Percentiles rank a stretch among this genome's conserved stretches.
These are phyloP conservation scores for Linnemannia schmuckeri DNA, from an alignment of 192 early-diverging fungal genomes.

Conservation along the genomic window DNA sequence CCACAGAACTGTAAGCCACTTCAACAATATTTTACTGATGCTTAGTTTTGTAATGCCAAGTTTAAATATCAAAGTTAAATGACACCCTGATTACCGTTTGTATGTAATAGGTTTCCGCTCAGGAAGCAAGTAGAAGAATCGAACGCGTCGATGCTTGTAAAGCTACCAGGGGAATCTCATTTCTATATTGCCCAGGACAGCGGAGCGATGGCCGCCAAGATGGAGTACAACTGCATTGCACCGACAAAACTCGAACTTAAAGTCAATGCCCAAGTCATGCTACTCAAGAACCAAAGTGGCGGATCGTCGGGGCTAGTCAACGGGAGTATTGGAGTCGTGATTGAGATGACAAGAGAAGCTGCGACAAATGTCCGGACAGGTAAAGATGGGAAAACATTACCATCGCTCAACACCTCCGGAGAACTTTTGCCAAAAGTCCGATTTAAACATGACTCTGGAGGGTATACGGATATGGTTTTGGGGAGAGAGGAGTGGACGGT, in stretches of 20 bases:
- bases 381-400: not conserved
- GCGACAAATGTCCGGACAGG: constrained; percentile 18
- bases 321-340: constrained; percentile 80
- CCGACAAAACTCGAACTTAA: constrained; percentile 79
- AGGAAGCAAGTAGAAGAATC: constrained; percentile 76
- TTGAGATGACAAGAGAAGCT: constrained; percentile 41
- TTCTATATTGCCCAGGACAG: constrained; percentile 64
- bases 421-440: constrained; percentile 31
- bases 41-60: not conserved
- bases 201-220: constrained; percentile 33
- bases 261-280: constrained; percentile 86
- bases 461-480: constrained; percentile 20
- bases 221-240: constrained; percentile 69
- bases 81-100: not conserved
- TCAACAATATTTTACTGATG: no score
- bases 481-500: constrained; percentile 44
- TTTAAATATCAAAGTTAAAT: no score
- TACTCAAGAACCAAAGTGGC: constrained; percentile 72
- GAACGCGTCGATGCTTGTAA: constrained; percentile 69
- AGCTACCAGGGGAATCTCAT: constrained; percentile 61
- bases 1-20: constrained; percentile 75
- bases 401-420: constrained; percentile 20
- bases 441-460: constrained; percentile 14
- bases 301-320: constrained; percentile 76
- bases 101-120: constrained; percentile 24